phyloP scores from a whole-genome alignment of 768 basidiomycete species.

The Chalciporus chontae region DNA sequence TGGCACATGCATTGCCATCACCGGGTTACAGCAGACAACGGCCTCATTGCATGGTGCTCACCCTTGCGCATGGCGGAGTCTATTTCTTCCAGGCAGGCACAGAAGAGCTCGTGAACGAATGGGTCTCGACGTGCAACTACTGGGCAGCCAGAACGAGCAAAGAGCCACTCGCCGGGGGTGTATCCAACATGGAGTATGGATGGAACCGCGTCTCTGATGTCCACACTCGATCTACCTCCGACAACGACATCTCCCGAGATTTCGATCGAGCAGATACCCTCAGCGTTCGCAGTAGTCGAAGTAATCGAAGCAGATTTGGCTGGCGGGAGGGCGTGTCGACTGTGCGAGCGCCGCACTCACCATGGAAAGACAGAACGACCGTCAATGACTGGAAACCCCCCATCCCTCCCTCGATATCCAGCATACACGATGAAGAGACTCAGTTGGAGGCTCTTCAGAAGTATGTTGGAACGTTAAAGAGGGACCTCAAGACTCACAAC shows the following conservation, averaged over 20 bases:
- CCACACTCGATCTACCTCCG: conserved; percentile 54
- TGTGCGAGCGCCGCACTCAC: conserved; percentile 63
- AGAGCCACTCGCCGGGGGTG: conserved; percentile 92
- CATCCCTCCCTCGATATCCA: conserved; percentile 76
- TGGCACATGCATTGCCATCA: conserved; percentile 83
- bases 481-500: conserved; percentile 80
- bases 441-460: conserved; percentile 87
- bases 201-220: conserved; percentile 80
- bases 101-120: conserved; percentile 97
- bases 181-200: conserved; percentile 99
- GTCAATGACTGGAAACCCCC: conserved; percentile 97
- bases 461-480: conserved; percentile 72
- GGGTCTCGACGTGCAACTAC: conserved; percentile 99
- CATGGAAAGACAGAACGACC: conserved; percentile 69
- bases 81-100: conserved; percentile 99
- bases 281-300: conserved; percentile 75
- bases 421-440: conserved; percentile 85
- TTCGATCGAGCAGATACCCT: conserved; percentile 56
- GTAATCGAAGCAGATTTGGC: conserved; percentile 68
- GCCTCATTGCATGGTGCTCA: conserved; percentile 93
- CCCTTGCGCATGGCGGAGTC: conserved; percentile 83
- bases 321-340: conserved; percentile 68
- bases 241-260: conserved; percentile 49
- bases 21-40: conserved; percentile 90
- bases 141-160: conserved; percentile 97